Evolutionary conservation across 768 basidiomycete genomes (phyloP).

Genomic region (Tricholoma matsutake): DNA sequence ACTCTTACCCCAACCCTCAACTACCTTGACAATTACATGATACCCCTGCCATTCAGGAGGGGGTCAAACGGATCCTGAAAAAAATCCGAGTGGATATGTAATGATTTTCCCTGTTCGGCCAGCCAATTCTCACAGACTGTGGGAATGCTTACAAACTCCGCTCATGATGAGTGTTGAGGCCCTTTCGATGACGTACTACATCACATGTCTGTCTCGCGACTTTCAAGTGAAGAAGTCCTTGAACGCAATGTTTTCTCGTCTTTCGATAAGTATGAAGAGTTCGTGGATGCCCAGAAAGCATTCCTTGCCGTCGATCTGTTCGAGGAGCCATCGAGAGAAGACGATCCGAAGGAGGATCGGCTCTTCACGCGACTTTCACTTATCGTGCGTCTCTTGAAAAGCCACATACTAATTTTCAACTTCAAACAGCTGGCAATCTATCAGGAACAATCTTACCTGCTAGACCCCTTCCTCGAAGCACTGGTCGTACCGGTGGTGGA

Average conservation of each 20-base stretch:
- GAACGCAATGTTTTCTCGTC: slow-evolving; percentile 49
- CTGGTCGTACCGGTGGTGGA: slow-evolving; percentile 77
- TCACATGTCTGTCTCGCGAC: no score
- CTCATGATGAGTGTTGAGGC: no score
- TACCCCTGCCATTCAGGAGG: no score
- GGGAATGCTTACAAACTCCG: no score
- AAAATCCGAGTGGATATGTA: no score
- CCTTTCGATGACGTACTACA: no score
- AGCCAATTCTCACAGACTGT: no score
- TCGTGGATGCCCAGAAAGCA: slow-evolving; percentile 46
- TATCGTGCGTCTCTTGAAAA: slow-evolving; percentile 43
- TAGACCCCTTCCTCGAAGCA: slow-evolving; percentile 84
- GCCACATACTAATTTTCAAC: neutral
- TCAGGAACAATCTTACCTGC: slow-evolving; percentile 88
- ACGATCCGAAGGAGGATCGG: slow-evolving; percentile 40
- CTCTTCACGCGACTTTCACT: slow-evolving; percentile 40
- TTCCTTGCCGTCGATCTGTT: slow-evolving; percentile 50
- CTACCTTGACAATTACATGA: no score
- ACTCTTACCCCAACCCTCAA: no score
- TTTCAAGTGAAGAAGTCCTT: slow-evolving; percentile 31
- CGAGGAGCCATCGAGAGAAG: slow-evolving; percentile 38
- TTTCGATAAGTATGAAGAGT: slow-evolving; percentile 63
- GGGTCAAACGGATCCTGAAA: no score
- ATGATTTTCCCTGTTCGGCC: no score
- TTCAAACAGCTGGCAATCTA: slow-evolving; percentile 75